Base-by-base conservation (phyloP, 2,329 filamentous ascomycete species). In the Tricladium varicosporioides region DNA sequence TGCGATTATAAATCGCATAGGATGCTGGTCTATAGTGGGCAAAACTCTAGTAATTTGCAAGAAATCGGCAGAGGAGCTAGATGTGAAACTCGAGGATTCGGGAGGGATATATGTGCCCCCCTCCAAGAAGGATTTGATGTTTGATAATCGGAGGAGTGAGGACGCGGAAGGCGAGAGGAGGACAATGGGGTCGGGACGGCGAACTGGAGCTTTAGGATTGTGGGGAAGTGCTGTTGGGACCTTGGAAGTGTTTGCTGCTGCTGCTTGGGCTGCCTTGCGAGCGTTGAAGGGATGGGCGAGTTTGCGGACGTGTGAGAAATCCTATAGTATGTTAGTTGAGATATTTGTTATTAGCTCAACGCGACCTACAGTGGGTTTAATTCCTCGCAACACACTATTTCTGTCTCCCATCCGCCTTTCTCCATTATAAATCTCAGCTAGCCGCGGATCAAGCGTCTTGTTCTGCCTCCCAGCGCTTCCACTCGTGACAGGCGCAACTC, bases 81-180 rank as follows among this genome's bases (percentile, higher is more conserved):
- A 84, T 54, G 84, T 77, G 51, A 84, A 76, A 8, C 79, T 76
- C 71, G 79, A 76, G 53, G 80, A 78, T 66, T 92, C 88, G 2
- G 91, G 82, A 0, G 91, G 90, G 5, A 87, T 80, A 75, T 93
- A 99, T 63, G 87, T 79, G 56, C 92, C 92, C 56, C 86, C 82
- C 71, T 93, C 88, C 63, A 99, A 88, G 80, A 99, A 97, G 31
- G 89, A 87, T 70, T 96, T 95, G 74, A 95, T 91, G 72, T 99
- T 99, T 53, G 91, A 89, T 84, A 97, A 91, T 72, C 93, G 92
- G 40, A 99, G 86, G 49, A 97, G 85, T 1, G 92, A 95, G 2
- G 93, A 97, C 10, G 93, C 94, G 1, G 93, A 97, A 1, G 94
- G 94, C 0, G 94, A 97, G 60, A 99, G 87, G 27, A 99, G 86